phyloP scores from a whole-genome alignment of 208 protist genomes.

The Leishmania guyanensis region DNA sequence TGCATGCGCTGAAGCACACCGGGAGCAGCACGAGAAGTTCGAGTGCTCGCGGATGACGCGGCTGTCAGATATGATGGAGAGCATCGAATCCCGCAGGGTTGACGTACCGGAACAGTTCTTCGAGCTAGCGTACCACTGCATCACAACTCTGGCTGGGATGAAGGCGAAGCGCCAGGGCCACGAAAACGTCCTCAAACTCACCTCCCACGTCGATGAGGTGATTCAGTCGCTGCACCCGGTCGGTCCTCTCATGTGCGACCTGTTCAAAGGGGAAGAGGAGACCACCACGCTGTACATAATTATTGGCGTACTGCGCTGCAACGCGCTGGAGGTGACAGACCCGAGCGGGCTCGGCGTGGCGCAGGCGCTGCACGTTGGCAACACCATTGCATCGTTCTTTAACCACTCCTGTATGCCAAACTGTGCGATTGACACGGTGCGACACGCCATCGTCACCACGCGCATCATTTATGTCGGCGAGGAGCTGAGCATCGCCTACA shows the following conservation, averaged over 20 bases:
- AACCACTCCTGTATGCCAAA: slow-evolving; percentile 89
- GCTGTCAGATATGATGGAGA: slow-evolving; percentile 55
- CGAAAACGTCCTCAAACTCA: slow-evolving; percentile 47
- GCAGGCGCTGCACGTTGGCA: slow-evolving; percentile 68
- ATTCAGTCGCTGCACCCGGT: slow-evolving; percentile 61
- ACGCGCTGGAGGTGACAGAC: slow-evolving; percentile 73
- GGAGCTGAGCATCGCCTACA: slow-evolving; percentile 85
- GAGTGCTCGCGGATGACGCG: slow-evolving; percentile 61
- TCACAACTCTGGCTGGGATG: slow-evolving; percentile 70
- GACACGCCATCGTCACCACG: slow-evolving; percentile 61
- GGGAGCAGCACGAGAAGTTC: slow-evolving; percentile 55
- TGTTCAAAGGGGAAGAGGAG: slow-evolving; percentile 29
- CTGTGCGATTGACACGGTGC: slow-evolving; percentile 60
- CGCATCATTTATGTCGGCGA: slow-evolving; percentile 56
- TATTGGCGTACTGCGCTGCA: slow-evolving; percentile 80
- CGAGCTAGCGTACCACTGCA: slow-evolving; percentile 65
- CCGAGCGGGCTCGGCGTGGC: slow-evolving; percentile 64
- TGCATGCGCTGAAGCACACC: slow-evolving; percentile 45
- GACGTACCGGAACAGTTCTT: slow-evolving; percentile 71
- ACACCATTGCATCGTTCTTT: slow-evolving; percentile 64
- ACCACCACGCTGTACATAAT: slow-evolving; percentile 34
- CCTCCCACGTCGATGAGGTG: slow-evolving; percentile 63
- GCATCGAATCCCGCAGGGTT: slow-evolving; percentile 33
- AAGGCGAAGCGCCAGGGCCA: slow-evolving; percentile 38
- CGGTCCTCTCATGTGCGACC: slow-evolving; percentile 43